These are phyloP conservation scores for Aspergillus egyptiacus DNA, from an alignment of 495 filamentous ascomycete species.

Conservation along the genomic window DNA sequence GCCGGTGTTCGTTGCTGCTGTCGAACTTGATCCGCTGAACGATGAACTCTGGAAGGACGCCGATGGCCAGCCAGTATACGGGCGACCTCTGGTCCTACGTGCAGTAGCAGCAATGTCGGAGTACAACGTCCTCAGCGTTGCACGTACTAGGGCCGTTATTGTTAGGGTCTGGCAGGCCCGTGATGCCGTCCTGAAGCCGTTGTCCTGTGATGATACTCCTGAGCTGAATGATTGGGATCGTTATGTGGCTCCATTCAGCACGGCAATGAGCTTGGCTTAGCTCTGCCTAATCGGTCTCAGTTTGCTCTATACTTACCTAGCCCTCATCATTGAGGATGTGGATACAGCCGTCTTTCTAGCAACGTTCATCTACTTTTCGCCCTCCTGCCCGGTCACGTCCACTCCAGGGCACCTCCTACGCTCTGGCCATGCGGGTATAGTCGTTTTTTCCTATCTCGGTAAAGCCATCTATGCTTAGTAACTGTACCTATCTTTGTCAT, in stretches of 20 bases:
- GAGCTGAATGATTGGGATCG: slow-evolving; percentile 38
- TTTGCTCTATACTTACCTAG: background rate
- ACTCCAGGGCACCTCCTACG: too few relatives aligned
- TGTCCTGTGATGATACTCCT: slow-evolving; percentile 6
- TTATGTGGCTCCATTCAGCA: slow-evolving; percentile 39
- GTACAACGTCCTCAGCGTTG: slow-evolving; percentile 37
- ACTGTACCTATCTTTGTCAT: background rate
- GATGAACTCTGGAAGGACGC: slow-evolving; percentile 33
- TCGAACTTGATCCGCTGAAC: slow-evolving; percentile 37
- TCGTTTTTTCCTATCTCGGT: background rate
- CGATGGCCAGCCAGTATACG: slow-evolving; percentile 19
- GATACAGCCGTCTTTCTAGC: too few relatives aligned
- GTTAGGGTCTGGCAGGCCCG: slow-evolving; percentile 40
- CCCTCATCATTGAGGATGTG: too few relatives aligned
- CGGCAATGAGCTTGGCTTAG: slow-evolving; percentile 41
- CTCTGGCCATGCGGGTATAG: too few relatives aligned
- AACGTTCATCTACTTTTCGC: too few relatives aligned
- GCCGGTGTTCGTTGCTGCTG: slow-evolving; percentile 43
- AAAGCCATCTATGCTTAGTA: background rate
- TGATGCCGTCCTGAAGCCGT: slow-evolving; percentile 29
- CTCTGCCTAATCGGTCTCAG: background rate
- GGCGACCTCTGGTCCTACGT: slow-evolving; percentile 35
- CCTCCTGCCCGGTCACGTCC: too few relatives aligned
- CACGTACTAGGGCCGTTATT: slow-evolving; percentile 38
- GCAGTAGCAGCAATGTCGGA: slow-evolving; percentile 37